A percentile compares a stretch with the other conserved stretches of the same genome.
These are phyloP conservation scores for Mortierella sp. DNA, from an alignment of 371 early-diverging fungal species.

Conservation along the genomic window DNA sequence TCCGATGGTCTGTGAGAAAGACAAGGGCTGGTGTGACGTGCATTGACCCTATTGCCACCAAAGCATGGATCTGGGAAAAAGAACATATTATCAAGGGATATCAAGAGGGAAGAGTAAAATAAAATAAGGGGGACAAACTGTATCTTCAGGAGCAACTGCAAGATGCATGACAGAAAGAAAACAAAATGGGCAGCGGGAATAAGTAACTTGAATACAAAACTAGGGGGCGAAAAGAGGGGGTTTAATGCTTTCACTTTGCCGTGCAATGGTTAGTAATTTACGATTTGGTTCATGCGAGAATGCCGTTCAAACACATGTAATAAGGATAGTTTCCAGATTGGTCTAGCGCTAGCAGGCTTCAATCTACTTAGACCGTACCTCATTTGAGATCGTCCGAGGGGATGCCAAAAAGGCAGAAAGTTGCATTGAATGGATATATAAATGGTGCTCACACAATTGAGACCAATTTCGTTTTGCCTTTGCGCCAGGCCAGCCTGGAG, in stretches of 20 bases:
- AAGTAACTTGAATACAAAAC: neutral
- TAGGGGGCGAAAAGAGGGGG: neutral
- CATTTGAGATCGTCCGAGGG: conserved; percentile 3
- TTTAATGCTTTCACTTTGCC: too few species aligned
- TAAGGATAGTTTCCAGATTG: neutral
- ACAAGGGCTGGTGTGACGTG: neutral
- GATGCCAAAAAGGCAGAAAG: neutral
- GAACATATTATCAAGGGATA: too few species aligned
- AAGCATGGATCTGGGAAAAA: neutral
- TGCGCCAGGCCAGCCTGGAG: neutral
- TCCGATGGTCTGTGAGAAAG: too few species aligned
- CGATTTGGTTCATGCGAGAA: neutral
- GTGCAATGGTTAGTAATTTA: too few species aligned
- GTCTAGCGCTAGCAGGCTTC: neutral
- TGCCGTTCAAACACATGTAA: too few species aligned
- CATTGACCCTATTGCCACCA: neutral
- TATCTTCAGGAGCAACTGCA: neutral
- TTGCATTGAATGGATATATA: neutral
- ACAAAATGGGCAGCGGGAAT: neutral
- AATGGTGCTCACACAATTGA: neutral
- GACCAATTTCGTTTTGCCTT: neutral
- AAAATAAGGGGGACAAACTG: neutral
- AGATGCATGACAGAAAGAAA: neutral
- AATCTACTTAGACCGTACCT: neutral
- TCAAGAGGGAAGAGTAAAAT: neutral